These are phyloP conservation scores for Diversispora eburnea DNA, from an alignment of 192 early-diverging fungal genomes.

Conservation along the genomic window DNA sequence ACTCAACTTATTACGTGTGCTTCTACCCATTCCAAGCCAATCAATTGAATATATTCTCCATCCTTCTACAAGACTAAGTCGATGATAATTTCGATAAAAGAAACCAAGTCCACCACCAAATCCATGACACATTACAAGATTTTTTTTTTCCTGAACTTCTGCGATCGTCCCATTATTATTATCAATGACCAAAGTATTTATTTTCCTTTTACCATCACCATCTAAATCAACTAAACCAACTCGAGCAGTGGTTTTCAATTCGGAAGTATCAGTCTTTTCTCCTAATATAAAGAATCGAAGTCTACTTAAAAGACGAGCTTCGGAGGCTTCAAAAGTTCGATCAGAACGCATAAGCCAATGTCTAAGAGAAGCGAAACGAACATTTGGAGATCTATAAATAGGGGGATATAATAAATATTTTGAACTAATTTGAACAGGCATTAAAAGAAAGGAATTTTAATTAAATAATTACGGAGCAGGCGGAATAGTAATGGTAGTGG, in stretches of 20 bases:
- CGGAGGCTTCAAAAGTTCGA: slow-evolving; percentile 46
- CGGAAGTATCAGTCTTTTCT: slow-evolving; percentile 30
- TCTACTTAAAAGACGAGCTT: slow-evolving; percentile 55
- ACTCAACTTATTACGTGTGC: slow-evolving; percentile 54
- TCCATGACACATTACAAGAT: slow-evolving; percentile 71
- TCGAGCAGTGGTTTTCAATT: slow-evolving; percentile 40
- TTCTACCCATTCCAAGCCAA: slow-evolving; percentile 96
- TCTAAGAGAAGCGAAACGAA: slow-evolving; percentile 18
- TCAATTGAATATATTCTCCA: slow-evolving; percentile 71
- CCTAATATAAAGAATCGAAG: slow-evolving; percentile 50
- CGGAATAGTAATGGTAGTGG: neutral
- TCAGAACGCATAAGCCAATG: slow-evolving; percentile 44
- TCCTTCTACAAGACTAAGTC: slow-evolving; percentile 48
- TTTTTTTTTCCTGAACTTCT: slow-evolving; percentile 11
- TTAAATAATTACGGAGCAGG: slow-evolving; percentile 16
- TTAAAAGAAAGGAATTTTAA: neutral
- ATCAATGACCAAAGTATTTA: slow-evolving; percentile 62
- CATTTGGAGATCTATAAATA: slow-evolving; percentile 13
- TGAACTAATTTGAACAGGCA: neutral
- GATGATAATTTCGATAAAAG: slow-evolving; percentile 60
- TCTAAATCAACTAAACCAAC: slow-evolving; percentile 56
- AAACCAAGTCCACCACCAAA: slow-evolving; percentile 80
- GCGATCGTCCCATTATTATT: slow-evolving; percentile 32
- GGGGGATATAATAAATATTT: neutral
- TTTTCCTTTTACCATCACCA: slow-evolving; percentile 40